Evolutionary conservation across 495 filamentous ascomycete genomes (phyloP).

Genomic region (Glarea lozoyensis): DNA sequence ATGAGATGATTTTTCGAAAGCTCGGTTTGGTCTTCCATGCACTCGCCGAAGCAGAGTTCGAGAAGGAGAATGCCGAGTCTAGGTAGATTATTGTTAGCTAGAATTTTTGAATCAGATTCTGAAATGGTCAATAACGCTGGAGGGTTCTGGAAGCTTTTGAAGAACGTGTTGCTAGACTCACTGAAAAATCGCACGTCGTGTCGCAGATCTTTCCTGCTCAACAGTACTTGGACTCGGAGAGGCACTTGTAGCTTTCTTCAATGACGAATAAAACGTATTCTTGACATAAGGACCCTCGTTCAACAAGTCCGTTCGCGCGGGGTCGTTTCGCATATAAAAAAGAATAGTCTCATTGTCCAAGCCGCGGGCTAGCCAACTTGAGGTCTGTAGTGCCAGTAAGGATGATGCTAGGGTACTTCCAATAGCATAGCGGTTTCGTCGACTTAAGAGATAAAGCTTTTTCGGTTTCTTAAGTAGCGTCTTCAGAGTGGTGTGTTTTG

Average conservation of each 20-base stretch:
- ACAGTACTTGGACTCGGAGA: too few relatives aligned
- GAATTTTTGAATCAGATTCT: not conserved
- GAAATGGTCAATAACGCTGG: too few relatives aligned
- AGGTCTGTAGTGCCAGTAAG: constrained; percentile 22
- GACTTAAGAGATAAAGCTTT: constrained; percentile 5
- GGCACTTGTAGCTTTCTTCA: too few relatives aligned
- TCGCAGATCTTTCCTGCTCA: not conserved
- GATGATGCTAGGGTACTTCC: constrained; percentile 21
- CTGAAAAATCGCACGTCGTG: not conserved
- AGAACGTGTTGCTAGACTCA: too few relatives aligned
- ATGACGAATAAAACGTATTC: constrained; percentile 3
- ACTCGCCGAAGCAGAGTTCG: constrained; percentile 21
- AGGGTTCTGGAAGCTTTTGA: too few relatives aligned
- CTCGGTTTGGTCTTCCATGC: constrained; percentile 16
- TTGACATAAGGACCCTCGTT: constrained; percentile 9
- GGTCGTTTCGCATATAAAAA: constrained; percentile 13
- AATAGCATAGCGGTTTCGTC: constrained; percentile 19
- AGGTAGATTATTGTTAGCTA: constrained; percentile 5
- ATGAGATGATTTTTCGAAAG: constrained; percentile 4
- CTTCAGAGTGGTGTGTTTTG: too few relatives aligned
- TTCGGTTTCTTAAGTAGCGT: too few relatives aligned
- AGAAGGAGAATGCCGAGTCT: constrained; percentile 20
- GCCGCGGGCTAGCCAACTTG: constrained; percentile 18
- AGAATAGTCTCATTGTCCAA: constrained; percentile 20
- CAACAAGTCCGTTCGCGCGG: constrained; percentile 1